Conservation (phyloP, 75 land plant species). For the Cunninghamia lanceolata region DNA sequence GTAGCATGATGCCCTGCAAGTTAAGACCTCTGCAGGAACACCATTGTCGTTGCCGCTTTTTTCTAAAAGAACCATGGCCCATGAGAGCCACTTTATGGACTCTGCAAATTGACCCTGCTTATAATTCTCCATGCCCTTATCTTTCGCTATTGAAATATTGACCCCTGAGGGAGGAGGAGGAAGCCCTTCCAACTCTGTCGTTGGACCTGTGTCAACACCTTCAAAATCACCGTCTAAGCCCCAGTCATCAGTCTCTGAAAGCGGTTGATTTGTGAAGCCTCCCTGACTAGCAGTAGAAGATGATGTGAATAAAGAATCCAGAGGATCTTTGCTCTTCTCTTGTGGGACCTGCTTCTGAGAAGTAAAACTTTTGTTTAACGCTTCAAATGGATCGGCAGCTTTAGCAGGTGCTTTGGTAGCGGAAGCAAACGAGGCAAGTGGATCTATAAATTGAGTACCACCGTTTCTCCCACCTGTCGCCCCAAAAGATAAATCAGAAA, state of each 20-base stretch:
- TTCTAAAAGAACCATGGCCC: slow-evolving; percentile 76
- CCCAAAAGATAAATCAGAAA: slow-evolving; percentile 5
- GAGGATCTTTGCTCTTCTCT: slow-evolving; percentile 34
- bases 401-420: neutral
- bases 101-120: slow-evolving; percentile 96
- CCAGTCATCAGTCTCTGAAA: slow-evolving; percentile 64
- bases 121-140: slow-evolving; percentile 76
- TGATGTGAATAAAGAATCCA: slow-evolving; percentile 55
- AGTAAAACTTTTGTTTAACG: slow-evolving; percentile 9
- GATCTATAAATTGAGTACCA: neutral
- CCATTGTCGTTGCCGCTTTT: slow-evolving; percentile 39
- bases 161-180: slow-evolving; percentile 94
- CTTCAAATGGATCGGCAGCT: slow-evolving; percentile 26
- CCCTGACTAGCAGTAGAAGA: slow-evolving; percentile 21
- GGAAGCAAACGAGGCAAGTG: slow-evolving; percentile 7
- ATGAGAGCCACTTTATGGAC: slow-evolving; percentile 97
- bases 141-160: slow-evolving; percentile 52
- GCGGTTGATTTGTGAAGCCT: slow-evolving; percentile 17
- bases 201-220: slow-evolving; percentile 42
- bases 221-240: slow-evolving; percentile 58
- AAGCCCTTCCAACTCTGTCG: slow-evolving; percentile 90
- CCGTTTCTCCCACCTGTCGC: neutral
- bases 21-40: slow-evolving; percentile 50
- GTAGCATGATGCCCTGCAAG: slow-evolving; percentile 79
- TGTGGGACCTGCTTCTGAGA: slow-evolving; percentile 22